Conservation (phyloP, 2,329 filamentous ascomycete species). For the Coniella lustricola region DNA sequence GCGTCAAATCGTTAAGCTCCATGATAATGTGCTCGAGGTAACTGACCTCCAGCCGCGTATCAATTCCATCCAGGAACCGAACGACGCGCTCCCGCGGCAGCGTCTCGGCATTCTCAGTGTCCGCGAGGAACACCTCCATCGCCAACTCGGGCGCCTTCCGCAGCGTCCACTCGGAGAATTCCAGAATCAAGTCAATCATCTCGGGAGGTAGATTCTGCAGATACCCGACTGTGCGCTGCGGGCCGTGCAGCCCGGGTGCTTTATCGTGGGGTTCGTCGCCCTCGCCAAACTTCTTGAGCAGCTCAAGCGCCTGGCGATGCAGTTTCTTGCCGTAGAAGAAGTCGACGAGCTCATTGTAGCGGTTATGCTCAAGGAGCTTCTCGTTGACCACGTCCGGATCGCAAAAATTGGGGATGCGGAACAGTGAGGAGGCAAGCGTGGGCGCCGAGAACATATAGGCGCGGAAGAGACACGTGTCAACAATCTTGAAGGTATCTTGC, state of each 20-base stretch:
- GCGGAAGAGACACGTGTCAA: constrained; percentile 91
- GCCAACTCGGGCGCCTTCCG: constrained; percentile 63
- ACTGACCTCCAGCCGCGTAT: constrained; percentile 62
- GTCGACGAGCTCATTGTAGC: constrained; percentile 92
- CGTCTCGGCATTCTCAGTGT: constrained; percentile 91
- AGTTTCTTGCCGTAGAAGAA: constrained; percentile 95
- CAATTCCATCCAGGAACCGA: constrained; percentile 63
- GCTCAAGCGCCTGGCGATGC: constrained; percentile 76
- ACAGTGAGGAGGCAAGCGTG: constrained; percentile 76
- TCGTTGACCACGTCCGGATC: constrained; percentile 94
- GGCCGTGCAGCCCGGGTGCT: constrained; percentile 61
- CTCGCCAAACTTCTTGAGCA: constrained; percentile 74
- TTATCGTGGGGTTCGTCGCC: constrained; percentile 43
- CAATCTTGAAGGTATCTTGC: constrained; percentile 68
- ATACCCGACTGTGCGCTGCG: constrained; percentile 78
- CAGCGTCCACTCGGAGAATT: constrained; percentile 86
- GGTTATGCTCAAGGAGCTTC: constrained; percentile 77
- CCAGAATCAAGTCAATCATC: constrained; percentile 82
- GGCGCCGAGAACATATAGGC: constrained; percentile 92
- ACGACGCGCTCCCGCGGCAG: constrained; percentile 72
- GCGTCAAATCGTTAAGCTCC: constrained; percentile 76
- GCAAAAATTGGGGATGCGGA: constrained; percentile 95
- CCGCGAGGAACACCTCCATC: constrained; percentile 89
- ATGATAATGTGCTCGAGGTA: constrained; percentile 89
- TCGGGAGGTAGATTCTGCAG: constrained; percentile 83